Conservation (phyloP, 1,284 basidiomycete genomes). For the Trametes versicolor region DNA sequence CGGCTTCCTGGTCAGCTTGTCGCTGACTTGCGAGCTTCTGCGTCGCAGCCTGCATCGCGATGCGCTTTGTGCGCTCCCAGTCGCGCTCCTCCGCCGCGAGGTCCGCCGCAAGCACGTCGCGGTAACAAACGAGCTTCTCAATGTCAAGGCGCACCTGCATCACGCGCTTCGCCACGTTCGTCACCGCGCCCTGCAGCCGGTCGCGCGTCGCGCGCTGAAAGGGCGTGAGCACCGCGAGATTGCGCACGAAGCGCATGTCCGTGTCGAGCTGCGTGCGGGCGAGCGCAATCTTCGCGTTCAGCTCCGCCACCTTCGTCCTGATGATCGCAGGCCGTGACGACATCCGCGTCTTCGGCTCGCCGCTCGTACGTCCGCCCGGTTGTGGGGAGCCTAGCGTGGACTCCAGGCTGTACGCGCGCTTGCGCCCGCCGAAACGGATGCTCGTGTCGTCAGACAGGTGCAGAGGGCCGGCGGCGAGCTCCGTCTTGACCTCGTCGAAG, state of each 20-base stretch:
- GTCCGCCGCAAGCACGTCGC: slow-evolving; percentile 79
- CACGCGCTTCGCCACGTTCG: slow-evolving; percentile 73
- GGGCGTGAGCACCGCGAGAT: slow-evolving; percentile 87
- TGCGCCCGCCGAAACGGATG: slow-evolving; percentile 36
- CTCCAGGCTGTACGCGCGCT: slow-evolving; percentile 48
- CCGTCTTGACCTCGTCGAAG: slow-evolving; percentile 87
- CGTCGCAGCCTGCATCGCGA: slow-evolving; percentile 78
- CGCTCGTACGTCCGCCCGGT: slow-evolving; percentile 9
- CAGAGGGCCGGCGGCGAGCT: slow-evolving; percentile 66
- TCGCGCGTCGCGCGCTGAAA: slow-evolving; percentile 88
- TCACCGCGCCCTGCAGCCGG: slow-evolving; percentile 70
- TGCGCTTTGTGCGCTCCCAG: slow-evolving; percentile 72
- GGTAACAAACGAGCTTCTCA: slow-evolving; percentile 77
- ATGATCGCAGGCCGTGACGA: slow-evolving; percentile 68
- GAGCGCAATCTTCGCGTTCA: slow-evolving; percentile 67
- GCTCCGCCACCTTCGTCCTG: slow-evolving; percentile 68
- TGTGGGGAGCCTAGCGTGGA: slow-evolving; percentile 40
- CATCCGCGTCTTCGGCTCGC: slow-evolving; percentile 40
- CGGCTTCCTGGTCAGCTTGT: slow-evolving; percentile 16
- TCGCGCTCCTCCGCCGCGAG: slow-evolving; percentile 77
- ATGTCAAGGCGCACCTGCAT: slow-evolving; percentile 78
- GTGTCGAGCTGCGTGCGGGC: slow-evolving; percentile 74
- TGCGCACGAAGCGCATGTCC: slow-evolving; percentile 79
- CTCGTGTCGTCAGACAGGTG: slow-evolving; percentile 40
- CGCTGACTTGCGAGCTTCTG: slow-evolving; percentile 64